Conservation (phyloP, 306 rosid species). For the Vigna radiata region DNA sequence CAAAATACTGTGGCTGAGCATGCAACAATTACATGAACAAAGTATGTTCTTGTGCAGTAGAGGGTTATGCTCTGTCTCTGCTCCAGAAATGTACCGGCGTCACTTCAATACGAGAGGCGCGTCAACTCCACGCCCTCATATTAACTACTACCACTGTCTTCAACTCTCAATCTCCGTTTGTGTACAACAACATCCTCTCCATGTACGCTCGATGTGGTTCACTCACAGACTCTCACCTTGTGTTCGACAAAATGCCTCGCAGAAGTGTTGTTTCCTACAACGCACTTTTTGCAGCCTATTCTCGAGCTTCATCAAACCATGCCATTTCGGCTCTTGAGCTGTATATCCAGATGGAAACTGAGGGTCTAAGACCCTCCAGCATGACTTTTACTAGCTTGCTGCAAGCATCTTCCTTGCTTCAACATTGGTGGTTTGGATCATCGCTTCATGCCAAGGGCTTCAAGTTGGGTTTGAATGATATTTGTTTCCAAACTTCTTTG, state of each 20-base stretch:
- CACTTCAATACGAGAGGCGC: conserved; percentile 64
- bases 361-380: conserved; percentile 62
- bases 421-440: conserved; percentile 63
- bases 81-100: conserved; percentile 66
- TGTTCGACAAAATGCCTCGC: conserved; percentile 87
- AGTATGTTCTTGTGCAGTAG: conserved; percentile 31
- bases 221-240: conserved; percentile 48
- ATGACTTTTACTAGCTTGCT: conserved; percentile 74
- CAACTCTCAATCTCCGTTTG: conserved; percentile 51
- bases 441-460: conserved; percentile 69
- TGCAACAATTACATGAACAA: conserved; percentile 44
- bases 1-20: not conserved
- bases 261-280: conserved; percentile 79
- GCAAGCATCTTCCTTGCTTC: conserved; percentile 64
- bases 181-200: conserved; percentile 69
- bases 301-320: conserved; percentile 51
- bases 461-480: conserved; percentile 67
- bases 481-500: conserved; percentile 73
- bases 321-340: conserved; percentile 57
- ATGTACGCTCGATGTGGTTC: conserved; percentile 76
- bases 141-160: conserved; percentile 54
- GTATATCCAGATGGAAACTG: conserved; percentile 52
- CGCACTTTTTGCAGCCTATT: conserved; percentile 70
- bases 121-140: conserved; percentile 76
- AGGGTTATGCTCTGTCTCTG: conserved; percentile 44